Evolutionary conservation across 2,329 filamentous ascomycete genomes (phyloP), one percentile per base, ranked within the genome.

Genomic region (Beauveria medogensis): DNA sequence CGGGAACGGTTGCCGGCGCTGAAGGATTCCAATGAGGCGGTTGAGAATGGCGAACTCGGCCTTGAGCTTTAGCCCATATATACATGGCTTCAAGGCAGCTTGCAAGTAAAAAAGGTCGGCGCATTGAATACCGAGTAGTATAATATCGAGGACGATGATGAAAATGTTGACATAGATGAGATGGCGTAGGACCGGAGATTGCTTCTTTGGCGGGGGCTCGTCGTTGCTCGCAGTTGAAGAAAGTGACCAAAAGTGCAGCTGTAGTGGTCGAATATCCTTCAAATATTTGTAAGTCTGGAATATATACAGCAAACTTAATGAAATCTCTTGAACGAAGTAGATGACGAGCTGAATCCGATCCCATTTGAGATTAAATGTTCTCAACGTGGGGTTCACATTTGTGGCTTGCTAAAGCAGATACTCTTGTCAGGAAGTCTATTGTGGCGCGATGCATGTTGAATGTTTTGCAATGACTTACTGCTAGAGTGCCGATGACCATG

Each of bases 291-390:
- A 61, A 3, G 65, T 66, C 54, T 66, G 60, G 30, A 55, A 60
- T 6, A 83, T 80, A 66, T 81, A 82, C n/a, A 81, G 67, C 0
- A 73, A 73, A 3, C 78, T 80, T 48, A 83, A 74, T 58, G 79
- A 72, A 28, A 78, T 73, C 62, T 83, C 80, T 67, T 83, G 80
- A 18, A 80, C 62, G 64, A 78, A 81, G 67, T 82, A 82, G 5
- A 79, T 72, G 12, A 77, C 78, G 69, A 82, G 77, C 67, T 83
- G 80, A 18, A 82, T 72, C 62, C 78, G 77, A 63, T 83, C 80
- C 70, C 79, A 68, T 60, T 78, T 68, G n/a, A 74, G 72, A 63
- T 80, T 64, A 47, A 62, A 60, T 20, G 57, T 28, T 2, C 41
- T 47, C 0, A 72, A 61, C 7, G 61, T 60, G 10, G 67, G 67